Evolutionary conservation across 129 eudicot genomes (phyloP), one percentile per base, ranked within the genome.

Genomic region (Flaveria bidentis): DNA sequence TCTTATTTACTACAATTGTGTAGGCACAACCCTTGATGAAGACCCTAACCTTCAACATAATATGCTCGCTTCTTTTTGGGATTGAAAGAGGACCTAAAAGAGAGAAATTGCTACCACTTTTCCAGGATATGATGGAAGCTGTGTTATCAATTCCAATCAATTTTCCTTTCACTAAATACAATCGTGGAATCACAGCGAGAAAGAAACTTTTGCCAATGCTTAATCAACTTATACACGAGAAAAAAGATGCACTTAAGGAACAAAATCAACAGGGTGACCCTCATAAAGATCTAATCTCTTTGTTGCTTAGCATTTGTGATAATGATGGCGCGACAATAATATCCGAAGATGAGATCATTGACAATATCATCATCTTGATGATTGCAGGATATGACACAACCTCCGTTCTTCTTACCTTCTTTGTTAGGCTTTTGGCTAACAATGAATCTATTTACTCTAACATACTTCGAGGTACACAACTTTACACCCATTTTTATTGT

Each of bases 321-420:
- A 67, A 63, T 12, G 78, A 58, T 69, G 52, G 25, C 30, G 64
- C 71, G 28, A 6, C 36, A 51, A n/a, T 20, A 39, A 52, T 74
- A 71, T 75, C 84, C 1, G 84, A 80, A 57, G 84, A 84, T 45
- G 87, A 84, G 78, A 84, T 84, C 73, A 73, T 76, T 15, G 87
- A 84, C 79, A 84, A 80, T 46, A 12, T 50, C 45, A 45, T 76
- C 22, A 6, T 67, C 17, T 66, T 76, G 22, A 71, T 80, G 82
- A 53, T 63, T 49, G 84, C 84, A 66, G 84, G 82, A 45, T 71
- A 84, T 71, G 84, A 80, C 20, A 75, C 81, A 10, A 74, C 87
- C 0, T 80, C 84, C 1, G 3, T 71, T 12, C 82, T 80, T 55
- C 61, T 84, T 28, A 80, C 85, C 13, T 57, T 84, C 56, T 76